phyloP scores from a whole-genome alignment of 1,139 yeast genomes.

The Yamadazyma spencermartinsiae region DNA sequence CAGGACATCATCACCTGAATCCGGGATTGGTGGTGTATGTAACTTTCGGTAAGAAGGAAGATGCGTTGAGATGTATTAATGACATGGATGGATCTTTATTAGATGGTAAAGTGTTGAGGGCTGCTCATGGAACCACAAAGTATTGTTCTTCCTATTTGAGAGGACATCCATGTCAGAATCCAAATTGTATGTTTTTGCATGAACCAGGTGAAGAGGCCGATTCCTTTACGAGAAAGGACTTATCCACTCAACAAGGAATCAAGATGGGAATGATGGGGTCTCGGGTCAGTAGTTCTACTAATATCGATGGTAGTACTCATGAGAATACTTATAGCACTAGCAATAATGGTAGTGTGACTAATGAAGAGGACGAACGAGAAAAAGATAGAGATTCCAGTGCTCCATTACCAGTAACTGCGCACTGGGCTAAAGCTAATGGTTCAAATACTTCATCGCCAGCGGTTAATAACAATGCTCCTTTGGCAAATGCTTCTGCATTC shows the following conservation, averaged over 20 bases:
- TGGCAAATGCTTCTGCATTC: slow-evolving; percentile 61
- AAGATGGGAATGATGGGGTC: slow-evolving; percentile 53
- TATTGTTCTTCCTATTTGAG: slow-evolving; percentile 94
- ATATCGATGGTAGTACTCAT: slow-evolving; percentile 21
- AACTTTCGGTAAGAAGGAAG: slow-evolving; percentile 89
- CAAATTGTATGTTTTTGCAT: slow-evolving; percentile 97
- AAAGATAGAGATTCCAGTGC: slow-evolving; percentile 21
- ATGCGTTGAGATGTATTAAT: slow-evolving; percentile 88
- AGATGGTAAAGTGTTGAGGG: slow-evolving; percentile 84
- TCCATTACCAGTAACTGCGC: slow-evolving; percentile 54
- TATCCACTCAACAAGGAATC: slow-evolving; percentile 76
- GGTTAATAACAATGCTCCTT: slow-evolving; percentile 34
- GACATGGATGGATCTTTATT: slow-evolving; percentile 93
- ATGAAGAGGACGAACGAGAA: slow-evolving; percentile 1
- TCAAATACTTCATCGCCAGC: slow-evolving; percentile 33
- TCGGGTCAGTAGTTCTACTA: slow-evolving; percentile 12
- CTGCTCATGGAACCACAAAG: slow-evolving; percentile 98
- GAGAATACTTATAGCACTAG: slow-evolving; percentile 14
- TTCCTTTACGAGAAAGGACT: slow-evolving; percentile 89
- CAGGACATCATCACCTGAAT: slow-evolving; percentile 45
- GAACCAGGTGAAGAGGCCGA: slow-evolving; percentile 99
- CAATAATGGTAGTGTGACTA: slow-evolving; percentile 4
- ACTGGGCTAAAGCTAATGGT: slow-evolving; percentile 50
- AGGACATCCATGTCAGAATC: slow-evolving; percentile 97
- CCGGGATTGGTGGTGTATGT: slow-evolving; percentile 95